Conservation (phyloP, 2,329 filamentous ascomycete genomes). For the Onygenales sp. region DNA sequence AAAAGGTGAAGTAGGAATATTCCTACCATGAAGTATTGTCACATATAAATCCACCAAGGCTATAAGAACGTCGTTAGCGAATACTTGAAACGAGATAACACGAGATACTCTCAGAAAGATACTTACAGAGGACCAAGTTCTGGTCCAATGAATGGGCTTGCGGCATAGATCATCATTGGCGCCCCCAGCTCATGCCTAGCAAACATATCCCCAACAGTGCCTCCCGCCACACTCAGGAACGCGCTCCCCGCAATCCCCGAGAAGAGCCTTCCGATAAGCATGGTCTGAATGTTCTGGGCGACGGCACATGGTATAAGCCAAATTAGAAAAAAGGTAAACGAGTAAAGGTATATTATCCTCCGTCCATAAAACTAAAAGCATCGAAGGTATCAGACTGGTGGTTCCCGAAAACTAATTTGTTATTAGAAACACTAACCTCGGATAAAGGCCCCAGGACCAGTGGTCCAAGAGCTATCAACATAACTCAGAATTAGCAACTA, state of each 20-base stretch:
- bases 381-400: slow-evolving; percentile 2
- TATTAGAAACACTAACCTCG: slow-evolving; percentile 33
- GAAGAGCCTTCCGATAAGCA: slow-evolving; percentile 70
- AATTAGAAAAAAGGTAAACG: slow-evolving; percentile 65
- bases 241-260: slow-evolving; percentile 39
- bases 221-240: slow-evolving; percentile 62
- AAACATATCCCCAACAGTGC: slow-evolving; percentile 77
- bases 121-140: slow-evolving; percentile 45
- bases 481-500: background rate
- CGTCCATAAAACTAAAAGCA: slow-evolving; percentile 63
- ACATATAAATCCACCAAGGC: slow-evolving; percentile 70
- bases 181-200: slow-evolving; percentile 56
- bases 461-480: slow-evolving; percentile 45
- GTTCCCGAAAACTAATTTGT: background rate
- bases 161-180: slow-evolving; percentile 75
- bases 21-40: slow-evolving; percentile 55
- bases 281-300: slow-evolving; percentile 69
- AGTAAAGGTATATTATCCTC: slow-evolving; percentile 66
- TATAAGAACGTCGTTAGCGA: slow-evolving; percentile 25
- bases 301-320: slow-evolving; percentile 76
- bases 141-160: slow-evolving; percentile 50
- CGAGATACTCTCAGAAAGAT: background rate
- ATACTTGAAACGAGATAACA: background rate
- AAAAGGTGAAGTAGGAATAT: slow-evolving; percentile 2
- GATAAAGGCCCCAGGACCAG: slow-evolving; percentile 55